These are phyloP conservation scores for Trifolium pratense DNA, from an alignment of 306 rosid species.

Conservation along the genomic window DNA sequence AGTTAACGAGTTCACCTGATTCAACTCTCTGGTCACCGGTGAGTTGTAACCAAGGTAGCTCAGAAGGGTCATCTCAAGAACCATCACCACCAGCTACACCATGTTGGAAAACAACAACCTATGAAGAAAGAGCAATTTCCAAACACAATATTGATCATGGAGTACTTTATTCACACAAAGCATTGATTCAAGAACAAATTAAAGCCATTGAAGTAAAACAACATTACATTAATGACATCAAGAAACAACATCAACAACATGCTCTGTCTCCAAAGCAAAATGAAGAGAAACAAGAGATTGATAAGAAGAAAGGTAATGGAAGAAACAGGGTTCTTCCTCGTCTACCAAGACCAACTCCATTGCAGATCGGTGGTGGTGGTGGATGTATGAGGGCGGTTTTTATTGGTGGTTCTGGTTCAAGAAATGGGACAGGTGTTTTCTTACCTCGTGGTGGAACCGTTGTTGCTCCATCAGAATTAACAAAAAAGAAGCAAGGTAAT, in stretches of 20 bases:
- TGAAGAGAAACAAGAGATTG: background rate
- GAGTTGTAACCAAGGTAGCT: slow-evolving; percentile 57
- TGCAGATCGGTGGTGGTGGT: slow-evolving; percentile 32
- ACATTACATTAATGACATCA: background rate
- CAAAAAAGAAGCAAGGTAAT: slow-evolving; percentile 46
- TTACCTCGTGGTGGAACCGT: slow-evolving; percentile 54
- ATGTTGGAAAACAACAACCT: slow-evolving; percentile 24
- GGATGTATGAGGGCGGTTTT: slow-evolving; percentile 47
- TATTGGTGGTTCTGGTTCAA: slow-evolving; percentile 46
- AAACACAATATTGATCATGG: too few species aligned
- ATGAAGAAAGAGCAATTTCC: slow-evolving; percentile 25
- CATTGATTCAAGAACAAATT: slow-evolving; percentile 52
- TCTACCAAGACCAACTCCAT: background rate
- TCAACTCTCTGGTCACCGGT: slow-evolving; percentile 60
- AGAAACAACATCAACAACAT: background rate
- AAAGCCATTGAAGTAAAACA: slow-evolving; percentile 58
- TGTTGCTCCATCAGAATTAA: slow-evolving; percentile 38
- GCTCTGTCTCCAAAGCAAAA: slow-evolving; percentile 30
- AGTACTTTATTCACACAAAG: slow-evolving; percentile 15
- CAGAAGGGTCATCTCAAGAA: slow-evolving; percentile 60
- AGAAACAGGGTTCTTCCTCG: slow-evolving; percentile 26
- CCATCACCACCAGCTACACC: slow-evolving; percentile 64
- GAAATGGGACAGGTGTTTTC: slow-evolving; percentile 87
- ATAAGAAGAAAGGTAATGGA: slow-evolving; percentile 36
- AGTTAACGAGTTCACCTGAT: slow-evolving; percentile 50